Percentiles rank a stretch among this genome's conserved stretches.
Evolutionary conservation across 1,139 yeast genomes (phyloP).

Genomic region (Zygosaccharomyces pseudobailii): DNA sequence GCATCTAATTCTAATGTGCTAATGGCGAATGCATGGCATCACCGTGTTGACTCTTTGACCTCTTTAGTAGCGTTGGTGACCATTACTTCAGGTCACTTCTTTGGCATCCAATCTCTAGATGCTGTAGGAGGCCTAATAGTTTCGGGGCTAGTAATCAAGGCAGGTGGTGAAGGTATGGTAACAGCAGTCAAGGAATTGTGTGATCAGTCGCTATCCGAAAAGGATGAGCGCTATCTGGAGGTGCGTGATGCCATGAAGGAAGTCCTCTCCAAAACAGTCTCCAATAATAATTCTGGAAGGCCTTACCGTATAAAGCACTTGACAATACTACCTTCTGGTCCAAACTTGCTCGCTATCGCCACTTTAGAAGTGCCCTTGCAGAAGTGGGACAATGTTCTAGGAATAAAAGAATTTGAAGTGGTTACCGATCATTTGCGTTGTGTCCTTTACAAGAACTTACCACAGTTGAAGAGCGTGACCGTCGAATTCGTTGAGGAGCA

Average conservation of each 20-base stretch:
- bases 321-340: constrained; percentile 65
- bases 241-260: constrained; percentile 39
- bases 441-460: constrained; percentile 23
- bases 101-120: constrained; percentile 78
- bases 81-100: constrained; percentile 76
- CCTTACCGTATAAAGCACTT: constrained; percentile 44
- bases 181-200: constrained; percentile 70
- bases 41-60: constrained; percentile 90
- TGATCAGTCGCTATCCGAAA: constrained; percentile 49
- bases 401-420: constrained; percentile 43
- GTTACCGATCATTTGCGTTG: constrained; percentile 37
- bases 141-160: constrained; percentile 72
- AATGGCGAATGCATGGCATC: constrained; percentile 98
- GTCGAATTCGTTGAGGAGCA: constrained; percentile 36
- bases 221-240: constrained; percentile 40
- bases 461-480: constrained; percentile 33
- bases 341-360: constrained; percentile 46
- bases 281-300: constrained; percentile 37
- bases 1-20: constrained; percentile 79
- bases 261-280: constrained; percentile 33
- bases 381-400: constrained; percentile 41
- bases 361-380: constrained; percentile 41
- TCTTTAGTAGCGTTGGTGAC: constrained; percentile 87
- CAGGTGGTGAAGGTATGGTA: constrained; percentile 73
- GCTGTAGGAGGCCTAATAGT: constrained; percentile 88